Evolutionary conservation across 257 asterid species (phyloP).

Genomic region (Nicotiana attenuata): DNA sequence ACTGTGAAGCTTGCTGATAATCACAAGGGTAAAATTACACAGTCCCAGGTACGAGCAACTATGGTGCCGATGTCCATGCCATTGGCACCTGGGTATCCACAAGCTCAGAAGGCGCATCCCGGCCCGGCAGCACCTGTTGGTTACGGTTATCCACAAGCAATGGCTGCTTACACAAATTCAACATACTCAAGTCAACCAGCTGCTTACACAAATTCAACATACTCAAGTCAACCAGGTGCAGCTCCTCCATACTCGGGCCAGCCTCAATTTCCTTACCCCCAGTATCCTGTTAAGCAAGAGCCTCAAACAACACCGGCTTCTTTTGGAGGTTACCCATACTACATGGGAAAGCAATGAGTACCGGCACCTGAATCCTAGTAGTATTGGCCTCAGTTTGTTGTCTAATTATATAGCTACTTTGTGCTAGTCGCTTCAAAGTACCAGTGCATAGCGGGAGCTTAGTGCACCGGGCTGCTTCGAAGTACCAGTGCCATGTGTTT

Average conservation of each 20-base stretch:
- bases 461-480: neutral
- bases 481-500: neutral
- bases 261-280: conserved; percentile 50
- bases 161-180: conserved; percentile 36
- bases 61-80: conserved; percentile 39
- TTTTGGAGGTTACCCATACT: conserved; percentile 58
- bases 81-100: conserved; percentile 46
- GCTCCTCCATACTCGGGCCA: conserved; percentile 41
- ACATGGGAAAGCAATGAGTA: conserved; percentile 56
- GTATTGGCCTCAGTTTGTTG: neutral
- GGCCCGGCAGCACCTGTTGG: conserved; percentile 38
- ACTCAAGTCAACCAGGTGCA: neutral
- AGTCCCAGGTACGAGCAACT: conserved; percentile 42
- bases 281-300: conserved; percentile 42
- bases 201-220: too few relatives aligned
- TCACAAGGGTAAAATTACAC: conserved; percentile 50
- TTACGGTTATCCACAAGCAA: conserved; percentile 47
- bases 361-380: neutral
- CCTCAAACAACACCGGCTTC: conserved; percentile 35
- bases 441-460: neutral
- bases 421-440: neutral
- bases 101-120: conserved; percentile 21
- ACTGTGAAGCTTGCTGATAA: conserved; percentile 89
- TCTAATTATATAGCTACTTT: neutral
- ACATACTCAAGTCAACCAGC: conserved; percentile 42